Conservation (phyloP, 805 yeast species). For the Wickerhamiella spandovensis region DNA sequence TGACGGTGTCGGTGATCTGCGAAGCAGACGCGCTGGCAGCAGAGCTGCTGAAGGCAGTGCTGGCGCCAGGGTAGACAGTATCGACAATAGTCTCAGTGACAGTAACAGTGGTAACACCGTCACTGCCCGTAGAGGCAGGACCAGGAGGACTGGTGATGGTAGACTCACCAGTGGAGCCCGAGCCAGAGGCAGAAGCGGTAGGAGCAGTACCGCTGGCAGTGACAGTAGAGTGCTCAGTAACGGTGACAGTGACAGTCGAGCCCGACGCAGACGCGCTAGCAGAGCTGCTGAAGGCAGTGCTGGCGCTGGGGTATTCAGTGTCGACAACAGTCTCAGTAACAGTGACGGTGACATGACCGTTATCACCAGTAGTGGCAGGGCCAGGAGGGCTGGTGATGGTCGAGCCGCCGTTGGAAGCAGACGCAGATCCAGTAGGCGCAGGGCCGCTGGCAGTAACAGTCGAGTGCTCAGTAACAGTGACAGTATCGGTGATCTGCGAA, state of each 20-base stretch:
- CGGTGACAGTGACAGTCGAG: not conserved
- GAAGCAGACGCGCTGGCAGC: too few relatives aligned
- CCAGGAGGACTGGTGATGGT: not conserved
- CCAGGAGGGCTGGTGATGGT: not conserved
- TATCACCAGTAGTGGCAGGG: not conserved
- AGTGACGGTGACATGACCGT: conserved; percentile 1
- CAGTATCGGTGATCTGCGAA: not conserved
- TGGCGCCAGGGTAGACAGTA: not conserved
- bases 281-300: not conserved
- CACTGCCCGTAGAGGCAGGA: not conserved
- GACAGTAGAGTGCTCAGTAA: not conserved
- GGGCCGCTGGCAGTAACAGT: not conserved
- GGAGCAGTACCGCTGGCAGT: not conserved
- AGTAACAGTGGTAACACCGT: not conserved
- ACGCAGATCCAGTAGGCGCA: not conserved
- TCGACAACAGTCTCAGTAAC: not conserved
- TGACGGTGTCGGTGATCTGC: not conserved
- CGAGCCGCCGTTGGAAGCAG: not conserved
- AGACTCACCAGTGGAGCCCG: not conserved
- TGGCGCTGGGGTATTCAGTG: not conserved
- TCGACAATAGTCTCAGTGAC: not conserved
- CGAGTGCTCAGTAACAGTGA: not conserved
- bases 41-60: not conserved
- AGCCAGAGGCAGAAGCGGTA: not conserved
- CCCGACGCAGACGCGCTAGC: not conserved